Percentiles rank a stretch among this genome's conserved stretches.
phyloP scores from a whole-genome alignment of 2,329 filamentous ascomycete species.

The Plectosphaerella cucumerina region DNA sequence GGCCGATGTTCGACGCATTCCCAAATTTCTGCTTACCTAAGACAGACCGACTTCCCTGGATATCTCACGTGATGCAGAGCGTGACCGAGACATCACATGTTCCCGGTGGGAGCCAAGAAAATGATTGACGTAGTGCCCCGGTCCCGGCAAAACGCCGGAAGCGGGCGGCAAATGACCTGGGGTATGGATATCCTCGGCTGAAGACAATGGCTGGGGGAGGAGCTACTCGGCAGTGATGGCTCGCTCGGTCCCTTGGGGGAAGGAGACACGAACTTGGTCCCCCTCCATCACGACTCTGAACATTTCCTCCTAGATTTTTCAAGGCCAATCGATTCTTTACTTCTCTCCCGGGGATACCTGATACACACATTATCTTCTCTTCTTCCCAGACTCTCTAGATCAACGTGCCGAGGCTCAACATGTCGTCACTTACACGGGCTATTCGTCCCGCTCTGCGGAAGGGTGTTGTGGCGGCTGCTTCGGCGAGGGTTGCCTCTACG shows the following conservation, averaged over 20 bases:
- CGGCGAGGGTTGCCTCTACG: constrained; percentile 17
- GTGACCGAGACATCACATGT: not conserved
- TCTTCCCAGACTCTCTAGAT: not conserved
- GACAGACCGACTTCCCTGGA: not conserved
- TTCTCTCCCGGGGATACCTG: not conserved
- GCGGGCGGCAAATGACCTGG: not conserved
- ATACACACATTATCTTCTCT: constrained; percentile 1
- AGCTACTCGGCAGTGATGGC: not conserved
- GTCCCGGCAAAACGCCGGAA: constrained; percentile 2
- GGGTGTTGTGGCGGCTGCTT: constrained; percentile 19
- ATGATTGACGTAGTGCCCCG: too few relatives aligned
- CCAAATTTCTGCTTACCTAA: not conserved
- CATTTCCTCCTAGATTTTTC: not conserved
- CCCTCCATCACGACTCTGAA: not conserved
- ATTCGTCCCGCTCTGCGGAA: constrained; percentile 48
- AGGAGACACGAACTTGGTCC: not conserved
- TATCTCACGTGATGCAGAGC: not conserved
- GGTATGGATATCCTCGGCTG: constrained; percentile 19
- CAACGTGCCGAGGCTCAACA: constrained; percentile 22
- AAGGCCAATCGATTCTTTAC: not conserved
- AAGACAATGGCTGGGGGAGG: not conserved
- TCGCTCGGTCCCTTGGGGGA: not conserved
- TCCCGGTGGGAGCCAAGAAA: not conserved
- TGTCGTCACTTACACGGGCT: constrained; percentile 46
- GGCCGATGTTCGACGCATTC: not conserved